Evolutionary conservation across 192 early-diverging fungal genomes (phyloP), one percentile per base, ranked within the genome.

Genomic region (Thoreauomyces humboldtii): DNA sequence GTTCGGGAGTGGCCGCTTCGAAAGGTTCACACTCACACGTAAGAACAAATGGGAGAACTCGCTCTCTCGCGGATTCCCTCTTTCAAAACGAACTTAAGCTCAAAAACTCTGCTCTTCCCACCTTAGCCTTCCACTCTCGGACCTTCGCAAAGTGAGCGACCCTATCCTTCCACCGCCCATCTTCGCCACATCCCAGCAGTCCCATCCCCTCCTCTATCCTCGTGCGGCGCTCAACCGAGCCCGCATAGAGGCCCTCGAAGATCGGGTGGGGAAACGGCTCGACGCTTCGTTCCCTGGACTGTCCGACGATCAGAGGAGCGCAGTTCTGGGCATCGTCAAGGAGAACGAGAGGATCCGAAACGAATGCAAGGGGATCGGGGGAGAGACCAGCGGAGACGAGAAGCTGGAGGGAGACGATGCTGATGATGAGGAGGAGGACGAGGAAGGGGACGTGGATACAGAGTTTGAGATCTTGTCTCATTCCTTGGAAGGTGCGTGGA

Each of bases 1-100:
- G 50, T 52, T 15, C 5, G 5, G 25, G 50, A 52, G 32, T 52
- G 50, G 50, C 50, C 50, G 29, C 29, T 52, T 22, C 50, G 50
- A 5, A 52, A 52, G 15, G 32, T 52, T 28, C 50, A 52, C 32
- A 7, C 25, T 28, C 50, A 52, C 29, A 15, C 19, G 50, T 52
- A 28, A 15, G 50, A 2, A 5, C 25, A 31, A 24, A 19, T 50
- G 12, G 7, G 32, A 52, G 27, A 29, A 15, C 32, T 31, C 25
- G 22, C 7, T 48, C 7, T 22, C 25, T 48, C 47, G 47, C 12
- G 7, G 9, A 7, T 7, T 24, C 12, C 25, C 47, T 50, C 47
- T 7, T 7, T 22, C 22, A 50, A 19, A 24, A 9, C 15, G 15
- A 14, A 17, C 25, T 5, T 25, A 5, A 4, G 25, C 5, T 15